Percentiles rank a stretch among this genome's conserved stretches.
Evolutionary conservation across 1,139 yeast species (phyloP).

Genomic region (Pneumocystis oryctolagi): DNA sequence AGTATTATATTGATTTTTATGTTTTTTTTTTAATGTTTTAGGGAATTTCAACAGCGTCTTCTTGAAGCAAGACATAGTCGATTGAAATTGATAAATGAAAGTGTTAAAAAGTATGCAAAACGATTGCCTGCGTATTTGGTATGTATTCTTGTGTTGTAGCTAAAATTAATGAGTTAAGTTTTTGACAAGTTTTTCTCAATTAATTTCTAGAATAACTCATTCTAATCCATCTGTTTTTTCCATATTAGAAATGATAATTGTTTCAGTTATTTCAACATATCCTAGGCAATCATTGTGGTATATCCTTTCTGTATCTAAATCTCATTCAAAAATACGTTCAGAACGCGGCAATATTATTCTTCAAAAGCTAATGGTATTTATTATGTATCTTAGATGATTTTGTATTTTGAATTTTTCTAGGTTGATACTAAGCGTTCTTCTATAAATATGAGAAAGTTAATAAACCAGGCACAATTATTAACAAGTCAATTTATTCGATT

Average conservation of each 20-base stretch:
- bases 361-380: conserved; percentile 9
- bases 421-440: conserved; percentile 4
- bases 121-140: conserved; percentile 42
- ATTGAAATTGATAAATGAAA: conserved; percentile 22
- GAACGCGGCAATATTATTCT: conserved; percentile 38
- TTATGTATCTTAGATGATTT: not conserved
- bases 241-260: conserved; percentile 42
- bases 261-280: conserved; percentile 44
- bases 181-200: conserved; percentile 76
- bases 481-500: conserved; percentile 24
- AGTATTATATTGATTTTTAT: not conserved
- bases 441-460: conserved; percentile 9
- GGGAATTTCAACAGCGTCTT: conserved; percentile 7
- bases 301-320: conserved; percentile 56
- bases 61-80: conserved; percentile 15
- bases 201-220: conserved; percentile 66
- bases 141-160: conserved; percentile 22
- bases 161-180: conserved; percentile 40
- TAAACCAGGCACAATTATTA: conserved; percentile 20
- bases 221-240: conserved; percentile 42
- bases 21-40: conserved; percentile 2
- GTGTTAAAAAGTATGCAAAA: conserved; percentile 29
- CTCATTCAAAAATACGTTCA: conserved; percentile 45
- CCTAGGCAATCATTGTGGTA: conserved; percentile 83
- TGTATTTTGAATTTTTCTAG: not conserved